These are phyloP conservation scores for Mallotus nudiflorus DNA, from an alignment of 345 rosid species.

Conservation along the genomic window DNA sequence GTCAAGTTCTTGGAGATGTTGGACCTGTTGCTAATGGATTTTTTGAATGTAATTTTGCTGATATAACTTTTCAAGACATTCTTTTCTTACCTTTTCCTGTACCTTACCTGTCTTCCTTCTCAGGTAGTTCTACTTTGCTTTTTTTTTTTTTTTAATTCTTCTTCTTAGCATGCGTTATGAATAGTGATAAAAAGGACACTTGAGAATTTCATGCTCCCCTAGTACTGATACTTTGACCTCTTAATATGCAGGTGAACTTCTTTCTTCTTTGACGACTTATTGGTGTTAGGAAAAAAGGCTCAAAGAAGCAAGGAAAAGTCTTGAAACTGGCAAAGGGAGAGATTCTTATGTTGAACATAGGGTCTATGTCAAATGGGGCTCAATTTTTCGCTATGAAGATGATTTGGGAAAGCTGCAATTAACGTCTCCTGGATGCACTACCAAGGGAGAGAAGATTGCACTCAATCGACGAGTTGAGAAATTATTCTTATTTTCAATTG, in stretches of 20 bases:
- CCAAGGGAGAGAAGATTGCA: conserved; percentile 85
- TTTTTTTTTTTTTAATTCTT: too few relatives aligned
- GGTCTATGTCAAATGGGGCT: conserved; percentile 96
- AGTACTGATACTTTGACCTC: not conserved
- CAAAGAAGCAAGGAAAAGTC: conserved; percentile 91
- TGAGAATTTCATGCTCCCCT: not conserved
- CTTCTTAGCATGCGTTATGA: not conserved
- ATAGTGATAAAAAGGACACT: too few relatives aligned
- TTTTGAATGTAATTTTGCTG: not conserved
- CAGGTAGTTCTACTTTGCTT: not conserved
- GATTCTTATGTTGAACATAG: conserved; percentile 91
- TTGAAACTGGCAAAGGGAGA: conserved; percentile 85
- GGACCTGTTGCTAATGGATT: conserved; percentile 20
- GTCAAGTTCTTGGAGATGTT: conserved; percentile 96
- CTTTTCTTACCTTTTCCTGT: not conserved
- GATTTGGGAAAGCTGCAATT: conserved; percentile 91
- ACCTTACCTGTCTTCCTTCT: not conserved
- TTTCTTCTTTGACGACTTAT: conserved; percentile 79
- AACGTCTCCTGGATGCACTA: conserved; percentile 90
- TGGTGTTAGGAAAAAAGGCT: conserved; percentile 93
- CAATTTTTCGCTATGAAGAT: conserved; percentile 75
- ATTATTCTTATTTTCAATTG: too few relatives aligned
- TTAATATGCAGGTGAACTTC: conserved; percentile 66
- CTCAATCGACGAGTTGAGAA: conserved; percentile 81
- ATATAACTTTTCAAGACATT: not conserved